Evolutionary conservation across 495 filamentous ascomycete species (phyloP), one percentile per base, ranked within the genome.

Genomic region (Acidiella bohemica): DNA sequence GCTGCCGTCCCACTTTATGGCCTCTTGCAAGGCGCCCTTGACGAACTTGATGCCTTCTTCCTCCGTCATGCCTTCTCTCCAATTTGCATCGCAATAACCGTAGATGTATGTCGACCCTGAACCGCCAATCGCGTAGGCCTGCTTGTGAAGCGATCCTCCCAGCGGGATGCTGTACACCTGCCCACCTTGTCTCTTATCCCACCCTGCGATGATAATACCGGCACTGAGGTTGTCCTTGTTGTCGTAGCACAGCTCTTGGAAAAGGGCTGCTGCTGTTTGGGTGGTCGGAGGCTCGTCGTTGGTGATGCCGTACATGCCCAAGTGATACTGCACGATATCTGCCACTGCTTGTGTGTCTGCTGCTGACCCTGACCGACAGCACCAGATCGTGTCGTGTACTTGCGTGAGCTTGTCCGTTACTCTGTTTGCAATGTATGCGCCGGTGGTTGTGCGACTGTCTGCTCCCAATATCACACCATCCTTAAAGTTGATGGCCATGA

Each of bases 81-180:
- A 97, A 70, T 97, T 73, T 36, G 86, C 78, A 60, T 97, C 87
- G 58, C 90, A 96, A 67, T 87, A 95, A 49, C 90, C 90, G 67
- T 94, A 96, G 63, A 97, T 97, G 67, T 96, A 97, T 35, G 90
- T 96, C 52, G 88, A 95, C 11, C 90, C 90, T 7, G 87, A 95
- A 36, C 90, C 90, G 50, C 92, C 88, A 48, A 97, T 97, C 27
- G 92, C 73, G 54, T 94, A 97, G 10, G 86, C 55, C 61, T 96
- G 87, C 68, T 93, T 93, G 75, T 97, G 90, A 46, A 97, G 74
- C 20, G 90, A 96, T 39, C 90, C 92, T 58, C 90, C 92, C 32
- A 96, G 70, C 2, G 90, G 92, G 56, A 97, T 96, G 56, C 83
- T 84, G 64, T 94, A 97, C 23, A 96, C 88, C 56, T 94, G 85